Evolutionary conservation across 805 yeast species (phyloP).

Genomic region (Saturnispora kantuleensis): DNA sequence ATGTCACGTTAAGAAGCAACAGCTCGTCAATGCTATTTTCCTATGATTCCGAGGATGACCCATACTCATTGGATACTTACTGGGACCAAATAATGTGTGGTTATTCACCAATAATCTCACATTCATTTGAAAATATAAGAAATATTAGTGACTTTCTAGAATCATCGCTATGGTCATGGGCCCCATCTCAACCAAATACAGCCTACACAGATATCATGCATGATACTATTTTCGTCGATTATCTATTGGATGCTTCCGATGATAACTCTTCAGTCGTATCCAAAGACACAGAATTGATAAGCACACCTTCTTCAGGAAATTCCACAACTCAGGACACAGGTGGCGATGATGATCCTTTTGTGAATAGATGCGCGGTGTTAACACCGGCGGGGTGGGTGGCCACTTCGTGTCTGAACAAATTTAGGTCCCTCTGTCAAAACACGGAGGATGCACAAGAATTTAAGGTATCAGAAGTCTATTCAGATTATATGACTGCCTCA

Average conservation of each 20-base stretch:
- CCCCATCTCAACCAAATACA: conserved; percentile 38
- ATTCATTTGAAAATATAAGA: conserved; percentile 19
- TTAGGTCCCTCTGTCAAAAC: conserved; percentile 48
- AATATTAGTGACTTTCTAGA: conserved; percentile 27
- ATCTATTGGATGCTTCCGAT: not conserved
- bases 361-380: conserved; percentile 33
- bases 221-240: not conserved
- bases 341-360: conserved; percentile 14
- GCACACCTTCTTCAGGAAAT: no score
- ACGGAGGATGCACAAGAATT: conserved; percentile 32
- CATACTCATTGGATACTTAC: conserved; percentile 33
- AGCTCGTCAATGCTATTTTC: conserved; percentile 16
- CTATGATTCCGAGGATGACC: conserved; percentile 28
- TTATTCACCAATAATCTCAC: conserved; percentile 52
- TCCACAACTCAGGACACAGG: not conserved
- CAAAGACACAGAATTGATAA: no score
- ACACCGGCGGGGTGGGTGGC: conserved; percentile 51
- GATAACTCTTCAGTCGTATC: no score
- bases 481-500: conserved; percentile 37
- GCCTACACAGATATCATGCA: conserved; percentile 7
- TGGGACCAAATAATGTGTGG: conserved; percentile 44
- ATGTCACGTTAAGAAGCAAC: not conserved
- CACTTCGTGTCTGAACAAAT: conserved; percentile 50
- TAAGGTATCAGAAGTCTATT: conserved; percentile 27
- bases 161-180: conserved; percentile 68